Conservation (phyloP, 1,139 yeast species). For the Hemisphaericaspora xylanilytica region DNA sequence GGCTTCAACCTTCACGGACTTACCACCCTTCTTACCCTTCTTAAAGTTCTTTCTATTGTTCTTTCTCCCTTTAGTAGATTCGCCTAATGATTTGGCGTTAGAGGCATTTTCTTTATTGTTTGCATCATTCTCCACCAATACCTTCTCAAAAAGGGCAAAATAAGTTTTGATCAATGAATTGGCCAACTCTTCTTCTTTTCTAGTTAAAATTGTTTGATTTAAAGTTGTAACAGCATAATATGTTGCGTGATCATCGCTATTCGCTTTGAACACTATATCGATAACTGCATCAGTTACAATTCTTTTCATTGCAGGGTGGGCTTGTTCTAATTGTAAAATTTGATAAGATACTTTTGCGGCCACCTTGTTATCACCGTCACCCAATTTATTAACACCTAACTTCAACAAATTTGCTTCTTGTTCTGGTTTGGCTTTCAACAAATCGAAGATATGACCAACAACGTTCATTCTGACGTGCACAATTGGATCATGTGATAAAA, state of each 20-base stretch:
- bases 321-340: slow-evolving; percentile 76
- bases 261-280: slow-evolving; percentile 69
- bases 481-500: slow-evolving; percentile 85
- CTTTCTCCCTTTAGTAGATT: slow-evolving; percentile 49
- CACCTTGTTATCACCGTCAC: slow-evolving; percentile 89
- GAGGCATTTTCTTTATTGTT: slow-evolving; percentile 39
- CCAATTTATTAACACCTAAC: slow-evolving; percentile 88
- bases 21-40: slow-evolving; percentile 74
- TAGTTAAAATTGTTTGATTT: slow-evolving; percentile 87
- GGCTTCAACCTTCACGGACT: slow-evolving; percentile 60
- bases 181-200: slow-evolving; percentile 73
- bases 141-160: slow-evolving; percentile 80
- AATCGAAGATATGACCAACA: slow-evolving; percentile 72
- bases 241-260: slow-evolving; percentile 80
- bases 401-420: slow-evolving; percentile 90
- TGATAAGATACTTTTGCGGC: slow-evolving; percentile 86
- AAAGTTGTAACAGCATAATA: slow-evolving; percentile 86
- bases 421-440: slow-evolving; percentile 85
- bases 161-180: slow-evolving; percentile 80
- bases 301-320: slow-evolving; percentile 94
- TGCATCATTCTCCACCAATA: slow-evolving; percentile 66
- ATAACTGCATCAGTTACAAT: slow-evolving; percentile 76
- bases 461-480: slow-evolving; percentile 82
- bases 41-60: slow-evolving; percentile 51
- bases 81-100: slow-evolving; percentile 37